Conservation (phyloP, 495 filamentous ascomycete species). For the Penicillium psychrofluorescens region DNA sequence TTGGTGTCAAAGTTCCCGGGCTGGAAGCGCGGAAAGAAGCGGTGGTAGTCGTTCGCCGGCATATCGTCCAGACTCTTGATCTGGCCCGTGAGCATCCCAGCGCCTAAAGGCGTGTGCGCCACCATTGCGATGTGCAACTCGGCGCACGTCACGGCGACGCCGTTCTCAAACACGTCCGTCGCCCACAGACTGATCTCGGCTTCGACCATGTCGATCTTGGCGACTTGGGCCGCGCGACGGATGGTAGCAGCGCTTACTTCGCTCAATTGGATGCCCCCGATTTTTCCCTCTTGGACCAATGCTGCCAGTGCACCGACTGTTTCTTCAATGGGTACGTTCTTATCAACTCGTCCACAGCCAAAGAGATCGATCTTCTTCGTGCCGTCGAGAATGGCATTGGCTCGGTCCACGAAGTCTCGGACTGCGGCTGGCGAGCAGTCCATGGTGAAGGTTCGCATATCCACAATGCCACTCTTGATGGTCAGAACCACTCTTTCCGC, state of each 20-base stretch:
- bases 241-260: constrained; percentile 60
- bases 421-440: constrained; percentile 46
- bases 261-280: constrained; percentile 52
- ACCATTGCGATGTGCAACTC: constrained; percentile 55
- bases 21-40: constrained; percentile 52
- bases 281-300: constrained; percentile 38
- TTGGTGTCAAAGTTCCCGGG: constrained; percentile 62
- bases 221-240: constrained; percentile 50
- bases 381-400: constrained; percentile 49
- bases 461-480: constrained; percentile 53
- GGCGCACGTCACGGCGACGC: constrained; percentile 54
- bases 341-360: constrained; percentile 60
- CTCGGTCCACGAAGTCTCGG: constrained; percentile 47
- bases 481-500: constrained; percentile 55
- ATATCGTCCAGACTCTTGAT: constrained; percentile 54
- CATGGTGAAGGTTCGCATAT: constrained; percentile 16
- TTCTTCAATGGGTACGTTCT: constrained; percentile 44
- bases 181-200: constrained; percentile 60
- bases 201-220: constrained; percentile 58
- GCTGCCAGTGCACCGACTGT: constrained; percentile 37
- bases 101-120: constrained; percentile 48
- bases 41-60: constrained; percentile 36
- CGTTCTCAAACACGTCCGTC: constrained; percentile 54
- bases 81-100: constrained; percentile 46
- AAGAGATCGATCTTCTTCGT: constrained; percentile 71